Base-by-base conservation (phyloP, 1,284 basidiomycete genomes). In the Golubevia sp. region DNA sequence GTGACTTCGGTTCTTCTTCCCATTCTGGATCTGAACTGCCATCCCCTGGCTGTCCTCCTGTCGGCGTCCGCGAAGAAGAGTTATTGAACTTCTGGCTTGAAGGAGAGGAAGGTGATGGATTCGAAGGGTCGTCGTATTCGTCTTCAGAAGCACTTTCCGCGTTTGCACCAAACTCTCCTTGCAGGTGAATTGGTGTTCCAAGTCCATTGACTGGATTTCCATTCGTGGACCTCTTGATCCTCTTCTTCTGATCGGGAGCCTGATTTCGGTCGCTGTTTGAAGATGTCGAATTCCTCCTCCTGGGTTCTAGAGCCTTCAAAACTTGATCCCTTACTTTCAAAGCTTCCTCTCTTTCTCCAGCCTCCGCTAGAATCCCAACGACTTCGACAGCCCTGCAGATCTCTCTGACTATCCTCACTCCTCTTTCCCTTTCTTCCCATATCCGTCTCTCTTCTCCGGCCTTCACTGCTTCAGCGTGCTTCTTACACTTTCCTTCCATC, bases 261-360 rank as follows among this genome's bases (percentile, higher is more conserved):
- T 26, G 59, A 20, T 23, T 20, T 23, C 49, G 5, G 44, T 55
- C 34, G 27, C 53, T 23, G 11, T 51, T 2, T 34, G 48, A 58
- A 49, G 54, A 60, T 25, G 24, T 60, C 49, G 38, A 59, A 25
- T 21, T 66, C 54, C 23, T 49, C 61, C 49, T 66, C 65, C 7
- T 34, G 11, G 63, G 68, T 30, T 88, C 85, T 89, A 7, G 57
- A 62, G 2, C 56, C 56, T 20, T 67, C 62, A 57, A 91, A 92
- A 97, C 85, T 62, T 90, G 89, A 62, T 92, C 90, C 51, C 94
- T 88, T 20, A 93, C 88, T 54, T 88, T 87, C 63, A 97, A 84
- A 5, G 93, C 92, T 55, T 92, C 90, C 11, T 88, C 88, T 91
- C 92, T 96, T 74, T 95, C 92, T 0, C 92, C 92, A 25, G 90